phyloP scores from a whole-genome alignment of 768 basidiomycete genomes.

The Boletus tomentosulus region DNA sequence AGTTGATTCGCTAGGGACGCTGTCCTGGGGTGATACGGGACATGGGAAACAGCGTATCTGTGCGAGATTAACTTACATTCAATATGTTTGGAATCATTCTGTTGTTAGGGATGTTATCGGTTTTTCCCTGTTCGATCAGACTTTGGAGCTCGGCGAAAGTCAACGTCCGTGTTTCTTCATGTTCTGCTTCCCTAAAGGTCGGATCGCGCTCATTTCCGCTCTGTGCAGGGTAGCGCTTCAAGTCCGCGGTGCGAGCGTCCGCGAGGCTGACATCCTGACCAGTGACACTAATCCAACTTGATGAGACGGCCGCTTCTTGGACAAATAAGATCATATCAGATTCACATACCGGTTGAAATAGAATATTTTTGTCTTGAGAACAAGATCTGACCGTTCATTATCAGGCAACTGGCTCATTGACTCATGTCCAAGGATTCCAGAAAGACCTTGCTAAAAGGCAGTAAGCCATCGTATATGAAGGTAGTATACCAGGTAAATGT shows the following conservation, averaged over 20 bases:
- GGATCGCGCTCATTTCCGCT: conserved; percentile 20
- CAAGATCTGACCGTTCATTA: conserved; percentile 42
- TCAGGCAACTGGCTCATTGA: conserved; percentile 33
- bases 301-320: conserved; percentile 31
- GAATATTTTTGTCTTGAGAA: conserved; percentile 57
- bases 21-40: conserved; percentile 38
- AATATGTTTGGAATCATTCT: conserved; percentile 62
- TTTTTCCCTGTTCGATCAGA: conserved; percentile 66
- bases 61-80: conserved; percentile 44
- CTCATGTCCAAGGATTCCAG: conserved; percentile 47
- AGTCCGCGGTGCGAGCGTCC: conserved; percentile 19
- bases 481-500: conserved; percentile 8
- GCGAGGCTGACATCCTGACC: conserved; percentile 28
- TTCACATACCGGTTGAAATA: conserved; percentile 62
- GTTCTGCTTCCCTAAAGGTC: conserved; percentile 3
- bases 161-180: conserved; percentile 43
- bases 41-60: conserved; percentile 1
- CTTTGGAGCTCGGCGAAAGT: conserved; percentile 66
- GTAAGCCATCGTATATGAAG: not conserved
- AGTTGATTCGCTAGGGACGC: conserved; percentile 53
- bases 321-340: conserved; percentile 2
- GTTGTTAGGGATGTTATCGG: conserved; percentile 76
- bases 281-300: conserved; percentile 25
- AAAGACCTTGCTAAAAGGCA: conserved; percentile 56
- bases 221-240: conserved; percentile 7